Evolutionary conservation across 2,329 filamentous ascomycete species (phyloP).

Genomic region (Cryoendolithus antarcticus): DNA sequence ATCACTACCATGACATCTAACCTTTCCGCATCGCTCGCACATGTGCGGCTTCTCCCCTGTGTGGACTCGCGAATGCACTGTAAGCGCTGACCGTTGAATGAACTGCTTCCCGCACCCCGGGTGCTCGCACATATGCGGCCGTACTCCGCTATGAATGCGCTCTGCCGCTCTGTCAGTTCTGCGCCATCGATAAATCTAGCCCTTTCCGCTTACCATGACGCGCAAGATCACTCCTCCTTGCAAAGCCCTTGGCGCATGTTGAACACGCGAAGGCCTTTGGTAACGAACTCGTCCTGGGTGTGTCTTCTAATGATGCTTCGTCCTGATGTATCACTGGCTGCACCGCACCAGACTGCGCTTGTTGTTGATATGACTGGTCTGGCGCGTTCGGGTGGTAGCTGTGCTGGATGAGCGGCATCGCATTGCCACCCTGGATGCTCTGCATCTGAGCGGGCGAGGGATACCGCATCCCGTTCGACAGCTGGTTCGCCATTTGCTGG

Average conservation of each 20-base stretch:
- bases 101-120: conserved; percentile 88
- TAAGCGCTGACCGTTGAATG: conserved; percentile 90
- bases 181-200: neutral
- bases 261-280: conserved; percentile 78
- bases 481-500: conserved; percentile 36
- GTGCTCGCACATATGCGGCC: conserved; percentile 86
- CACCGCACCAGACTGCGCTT: conserved; percentile 21
- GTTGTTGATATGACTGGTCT: conserved; percentile 30
- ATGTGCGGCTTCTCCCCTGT: conserved; percentile 97
- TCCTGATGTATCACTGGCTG: conserved; percentile 21
- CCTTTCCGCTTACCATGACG: conserved; percentile 64
- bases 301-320: conserved; percentile 25
- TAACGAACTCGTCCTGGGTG: conserved; percentile 28
- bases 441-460: conserved; percentile 40
- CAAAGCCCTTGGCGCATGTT: conserved; percentile 84
- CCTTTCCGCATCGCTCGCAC: conserved; percentile 94
- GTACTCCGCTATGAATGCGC: conserved; percentile 83
- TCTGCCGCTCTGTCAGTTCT: conserved; percentile 43
- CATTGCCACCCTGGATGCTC: conserved; percentile 16
- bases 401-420: conserved; percentile 42
- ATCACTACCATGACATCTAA: conserved; percentile 31
- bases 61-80: conserved; percentile 88
- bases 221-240: conserved; percentile 82
- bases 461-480: conserved; percentile 41
- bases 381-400: conserved; percentile 39